phyloP scores from a whole-genome alignment of 257 asterid species.

The Fraxinus quadrangulata region DNA sequence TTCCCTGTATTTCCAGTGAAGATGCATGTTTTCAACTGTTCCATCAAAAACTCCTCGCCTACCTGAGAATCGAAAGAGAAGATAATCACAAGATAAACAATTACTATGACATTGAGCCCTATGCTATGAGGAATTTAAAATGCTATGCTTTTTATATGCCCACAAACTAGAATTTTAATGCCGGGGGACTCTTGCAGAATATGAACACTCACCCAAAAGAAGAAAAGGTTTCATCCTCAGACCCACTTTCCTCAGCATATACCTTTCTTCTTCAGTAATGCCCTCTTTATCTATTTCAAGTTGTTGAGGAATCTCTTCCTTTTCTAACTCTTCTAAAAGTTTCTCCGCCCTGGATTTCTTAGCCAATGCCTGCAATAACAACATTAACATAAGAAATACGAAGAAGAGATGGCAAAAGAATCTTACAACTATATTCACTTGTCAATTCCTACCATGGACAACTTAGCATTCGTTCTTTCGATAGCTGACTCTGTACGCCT shows the following conservation, averaged over 20 bases:
- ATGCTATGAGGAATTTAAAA: constrained; percentile 2
- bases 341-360: constrained; percentile 79
- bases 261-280: constrained; percentile 93
- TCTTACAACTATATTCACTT: constrained; percentile 18
- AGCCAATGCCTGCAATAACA: constrained; percentile 67
- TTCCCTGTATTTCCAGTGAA: constrained; percentile 99
- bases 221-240: constrained; percentile 87
- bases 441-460: constrained; percentile 62
- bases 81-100: constrained; percentile 7
- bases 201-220: constrained; percentile 68
- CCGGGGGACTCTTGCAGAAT: constrained; percentile 9
- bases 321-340: constrained; percentile 66
- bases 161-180: neutral
- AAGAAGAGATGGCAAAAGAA: constrained; percentile 24
- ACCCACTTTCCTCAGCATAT: constrained; percentile 92
- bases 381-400: constrained; percentile 23
- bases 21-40: constrained; percentile 96
- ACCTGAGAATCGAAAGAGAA: constrained; percentile 53
- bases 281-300: constrained; percentile 86
- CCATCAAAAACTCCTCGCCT: constrained; percentile 98
- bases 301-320: constrained; percentile 55
- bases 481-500: constrained; percentile 46
- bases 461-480: constrained; percentile 55
- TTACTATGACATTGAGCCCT: constrained; percentile 11
- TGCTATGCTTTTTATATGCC: constrained; percentile 5